Evolutionary conservation across 2,329 filamentous ascomycete genomes (phyloP).

Genomic region (Emmonsia crescens): DNA sequence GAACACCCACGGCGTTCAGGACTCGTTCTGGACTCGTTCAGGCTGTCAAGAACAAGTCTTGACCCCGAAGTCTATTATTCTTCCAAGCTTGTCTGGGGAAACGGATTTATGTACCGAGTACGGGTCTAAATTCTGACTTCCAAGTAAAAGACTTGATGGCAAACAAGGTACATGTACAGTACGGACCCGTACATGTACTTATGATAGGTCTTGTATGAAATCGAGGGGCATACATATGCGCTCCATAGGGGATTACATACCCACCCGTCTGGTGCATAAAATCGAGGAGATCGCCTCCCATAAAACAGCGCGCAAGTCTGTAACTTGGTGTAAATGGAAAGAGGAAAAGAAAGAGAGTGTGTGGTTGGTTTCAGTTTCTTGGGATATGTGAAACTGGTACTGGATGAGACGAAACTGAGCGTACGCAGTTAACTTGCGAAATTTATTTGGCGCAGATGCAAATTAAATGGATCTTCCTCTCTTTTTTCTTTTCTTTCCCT

Average conservation of each 20-base stretch:
- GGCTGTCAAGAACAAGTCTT: not conserved
- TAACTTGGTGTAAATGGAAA: not conserved
- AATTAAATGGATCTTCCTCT: not conserved
- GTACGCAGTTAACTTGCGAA: too few relatives aligned
- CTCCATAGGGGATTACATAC: not conserved
- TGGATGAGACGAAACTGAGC: not conserved
- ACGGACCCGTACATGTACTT: too few relatives aligned
- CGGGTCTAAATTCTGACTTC: too few relatives aligned
- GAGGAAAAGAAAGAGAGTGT: not conserved
- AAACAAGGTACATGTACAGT: too few relatives aligned
- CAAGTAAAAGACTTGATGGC: too few relatives aligned
- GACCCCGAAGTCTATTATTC: not conserved
- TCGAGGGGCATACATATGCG: not conserved
- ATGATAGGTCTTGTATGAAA: not conserved
- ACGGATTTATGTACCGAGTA: too few relatives aligned
- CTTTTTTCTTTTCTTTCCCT: not conserved
- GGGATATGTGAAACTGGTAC: not conserved
- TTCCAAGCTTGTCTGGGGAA: not conserved
- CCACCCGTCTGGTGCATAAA: not conserved
- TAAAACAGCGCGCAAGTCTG: not conserved
- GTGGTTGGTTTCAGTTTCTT: not conserved
- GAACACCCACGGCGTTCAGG: not conserved
- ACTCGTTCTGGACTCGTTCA: not conserved
- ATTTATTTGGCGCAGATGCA: not conserved
- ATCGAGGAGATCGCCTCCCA: not conserved